These are phyloP conservation scores for Kazachstania africana DNA, from an alignment of 805 yeast species.

Conservation along the genomic window DNA sequence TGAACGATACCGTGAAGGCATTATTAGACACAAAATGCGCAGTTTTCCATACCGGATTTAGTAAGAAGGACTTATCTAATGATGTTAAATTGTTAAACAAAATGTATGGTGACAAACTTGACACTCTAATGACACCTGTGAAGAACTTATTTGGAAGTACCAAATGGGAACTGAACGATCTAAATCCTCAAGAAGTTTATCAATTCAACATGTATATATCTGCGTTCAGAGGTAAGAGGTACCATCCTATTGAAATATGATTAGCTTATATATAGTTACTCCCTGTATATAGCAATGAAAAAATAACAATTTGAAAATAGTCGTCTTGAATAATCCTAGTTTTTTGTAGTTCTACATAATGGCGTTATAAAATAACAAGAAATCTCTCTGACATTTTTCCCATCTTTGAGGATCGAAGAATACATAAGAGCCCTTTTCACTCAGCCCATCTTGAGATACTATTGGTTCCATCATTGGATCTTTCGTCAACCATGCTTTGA, in stretches of 20 bases:
- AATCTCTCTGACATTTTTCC: conserved; percentile 81
- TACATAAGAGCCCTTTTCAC: conserved; percentile 86
- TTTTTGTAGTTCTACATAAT: conserved; percentile 38
- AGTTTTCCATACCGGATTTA: conserved; percentile 82
- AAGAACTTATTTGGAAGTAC: conserved; percentile 73
- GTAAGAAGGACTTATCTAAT: conserved; percentile 54
- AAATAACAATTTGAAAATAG: too few species aligned
- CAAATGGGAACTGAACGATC: conserved; percentile 89
- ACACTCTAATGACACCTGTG: conserved; percentile 63
- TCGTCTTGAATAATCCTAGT: too few species aligned
- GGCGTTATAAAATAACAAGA: conserved; percentile 47
- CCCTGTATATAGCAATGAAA: background rate
- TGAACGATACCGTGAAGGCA: conserved; percentile 80
- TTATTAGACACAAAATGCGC: conserved; percentile 90
- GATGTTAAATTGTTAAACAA: conserved; percentile 64
- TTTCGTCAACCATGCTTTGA: conserved; percentile 94
- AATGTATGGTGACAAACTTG: conserved; percentile 66
- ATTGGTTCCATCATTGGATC: conserved; percentile 84
- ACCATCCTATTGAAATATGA: conserved; percentile 55
- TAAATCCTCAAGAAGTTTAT: conserved; percentile 89
- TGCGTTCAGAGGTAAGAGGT: conserved; percentile 94
- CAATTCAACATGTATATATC: conserved; percentile 84
- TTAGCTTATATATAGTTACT: too few species aligned
- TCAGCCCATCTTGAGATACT: conserved; percentile 55
- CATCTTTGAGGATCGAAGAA: conserved; percentile 93